Evolutionary conservation across 2,329 filamentous ascomycete genomes (phyloP), one percentile per base, ranked within the genome.

Genomic region (Scopulariopsis brevicaulis): DNA sequence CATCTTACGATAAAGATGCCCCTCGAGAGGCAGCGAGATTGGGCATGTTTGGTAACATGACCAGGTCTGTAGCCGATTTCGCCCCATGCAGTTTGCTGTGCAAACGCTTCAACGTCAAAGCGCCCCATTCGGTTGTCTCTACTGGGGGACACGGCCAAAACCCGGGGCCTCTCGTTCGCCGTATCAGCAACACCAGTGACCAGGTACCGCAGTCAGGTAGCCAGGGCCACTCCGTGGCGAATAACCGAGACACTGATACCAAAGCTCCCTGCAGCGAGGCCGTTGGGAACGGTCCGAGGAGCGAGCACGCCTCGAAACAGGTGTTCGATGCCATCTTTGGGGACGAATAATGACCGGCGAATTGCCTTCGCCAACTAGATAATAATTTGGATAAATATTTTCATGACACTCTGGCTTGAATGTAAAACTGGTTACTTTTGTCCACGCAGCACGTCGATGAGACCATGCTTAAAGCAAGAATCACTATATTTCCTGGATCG

Each of bases 51-150:
- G 94, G 94, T 1, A 22, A n/a, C 18, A 18, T 51, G 20, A 57
- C 55, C 4, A 24, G 55, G 20, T 52, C 46, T 4, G 15, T 18
- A 40, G 12, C n/a, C 15, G 20, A 12, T 7, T 57, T 57, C 46
- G 35, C 43, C 14, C 55, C 55, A 10, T 86, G 87, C 1, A 79
- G 91, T 58, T 73, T 99, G 48, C 73, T 97, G n/a, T 97, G 93
- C 73, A 99, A 97, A 69, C 81, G 94, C 10, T 96, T 99, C 72
- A 91, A 91, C 64, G 87, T 97, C n/a, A 84, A 80, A 60, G 82
- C 87, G 10, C 90, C 92, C 0, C 43, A 20, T 22, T 10, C 15
- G 15, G n/a, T 4, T n/a, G 18, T 18, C n/a, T 22, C 43, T 8
- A 22, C 43, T 48, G n/a, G 43, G 20, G 43, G n/a, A 20, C 8